phyloP scores from a whole-genome alignment of 164 flowering plant genomes.

The Vitis rupestris region DNA sequence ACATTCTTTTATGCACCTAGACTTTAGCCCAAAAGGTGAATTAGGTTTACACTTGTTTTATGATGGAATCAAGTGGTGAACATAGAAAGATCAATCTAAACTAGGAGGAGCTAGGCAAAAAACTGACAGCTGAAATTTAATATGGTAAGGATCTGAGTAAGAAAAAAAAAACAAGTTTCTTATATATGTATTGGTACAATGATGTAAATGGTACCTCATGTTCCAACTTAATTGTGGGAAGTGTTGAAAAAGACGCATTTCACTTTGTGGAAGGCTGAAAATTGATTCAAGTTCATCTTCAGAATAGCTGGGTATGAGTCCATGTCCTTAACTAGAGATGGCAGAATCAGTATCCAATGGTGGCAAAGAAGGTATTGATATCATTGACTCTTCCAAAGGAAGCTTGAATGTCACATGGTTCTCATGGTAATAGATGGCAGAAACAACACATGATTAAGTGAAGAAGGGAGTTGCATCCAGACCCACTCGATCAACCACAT shows the following conservation, averaged over 20 bases:
- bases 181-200: no score
- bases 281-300: constrained; percentile 10
- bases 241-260: constrained; percentile 22
- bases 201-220: constrained; percentile 13
- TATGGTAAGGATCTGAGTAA: no score
- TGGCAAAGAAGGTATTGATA: constrained; percentile 32
- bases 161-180: no score
- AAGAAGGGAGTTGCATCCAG: constrained; percentile 43
- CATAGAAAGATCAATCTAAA: no score
- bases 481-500: constrained; percentile 28
- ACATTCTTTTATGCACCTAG: no score
- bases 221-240: constrained; percentile 14
- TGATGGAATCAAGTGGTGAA: no score
- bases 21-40: no score
- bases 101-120: no score
- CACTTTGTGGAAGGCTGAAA: constrained; percentile 16
- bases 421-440: constrained; percentile 25
- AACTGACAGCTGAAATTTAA: no score
- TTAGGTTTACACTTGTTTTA: no score
- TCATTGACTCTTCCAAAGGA: constrained; percentile 6
- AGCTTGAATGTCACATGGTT: constrained; percentile 4
- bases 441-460: constrained; percentile 43
- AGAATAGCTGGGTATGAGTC: constrained; percentile 10
- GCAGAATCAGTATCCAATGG: constrained; percentile 22
- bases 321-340: constrained; percentile 22